Evolutionary conservation across 2,329 filamentous ascomycete species (phyloP).

Genomic region (Hypomyces rosellus): DNA sequence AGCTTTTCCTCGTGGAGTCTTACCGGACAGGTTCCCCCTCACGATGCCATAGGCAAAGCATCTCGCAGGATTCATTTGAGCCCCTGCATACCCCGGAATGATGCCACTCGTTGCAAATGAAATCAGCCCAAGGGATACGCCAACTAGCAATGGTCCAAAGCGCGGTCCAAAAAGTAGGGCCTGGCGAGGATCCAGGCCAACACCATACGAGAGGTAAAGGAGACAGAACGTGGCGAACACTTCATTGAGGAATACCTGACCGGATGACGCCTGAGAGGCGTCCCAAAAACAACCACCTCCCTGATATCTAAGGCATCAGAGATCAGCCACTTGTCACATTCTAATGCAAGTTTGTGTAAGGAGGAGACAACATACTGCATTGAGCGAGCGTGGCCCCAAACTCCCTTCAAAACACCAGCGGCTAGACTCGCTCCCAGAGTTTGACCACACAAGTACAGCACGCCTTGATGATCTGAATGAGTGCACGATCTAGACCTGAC

Average conservation of each 20-base stretch:
- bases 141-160: constrained; percentile 42
- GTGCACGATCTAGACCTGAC: no score
- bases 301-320: constrained; percentile 11
- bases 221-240: constrained; percentile 30
- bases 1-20: background rate
- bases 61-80: constrained; percentile 38
- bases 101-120: constrained; percentile 32
- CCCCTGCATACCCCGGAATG: constrained; percentile 35
- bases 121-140: constrained; percentile 31
- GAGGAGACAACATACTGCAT: constrained; percentile 17
- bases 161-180: constrained; percentile 42
- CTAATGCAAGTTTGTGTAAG: no score
- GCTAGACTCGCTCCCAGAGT: constrained; percentile 37
- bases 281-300: constrained; percentile 35
- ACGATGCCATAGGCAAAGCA: constrained; percentile 39
- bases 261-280: constrained; percentile 26
- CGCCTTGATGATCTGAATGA: constrained; percentile 16
- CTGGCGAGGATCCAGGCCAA: constrained; percentile 48
- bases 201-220: constrained; percentile 42
- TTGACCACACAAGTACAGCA: constrained; percentile 42
- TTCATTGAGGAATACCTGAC: constrained; percentile 41
- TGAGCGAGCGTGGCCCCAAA: constrained; percentile 25
- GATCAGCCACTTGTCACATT: no score
- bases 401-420: constrained; percentile 34
- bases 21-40: constrained; percentile 19